Conservation (phyloP, 495 filamentous ascomycete species). For the Neurospora sp. region DNA sequence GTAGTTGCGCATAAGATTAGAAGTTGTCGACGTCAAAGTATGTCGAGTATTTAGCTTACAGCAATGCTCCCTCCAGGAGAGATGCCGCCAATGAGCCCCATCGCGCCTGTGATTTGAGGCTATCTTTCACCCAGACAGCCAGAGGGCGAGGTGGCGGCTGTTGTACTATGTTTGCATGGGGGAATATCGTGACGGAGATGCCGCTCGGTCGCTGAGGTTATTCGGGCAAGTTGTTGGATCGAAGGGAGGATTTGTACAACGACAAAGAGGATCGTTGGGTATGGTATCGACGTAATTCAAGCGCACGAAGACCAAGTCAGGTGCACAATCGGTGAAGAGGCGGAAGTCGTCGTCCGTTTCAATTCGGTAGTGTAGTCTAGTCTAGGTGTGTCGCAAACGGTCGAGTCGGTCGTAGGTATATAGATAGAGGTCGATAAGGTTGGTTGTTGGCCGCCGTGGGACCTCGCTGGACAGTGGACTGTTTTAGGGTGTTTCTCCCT, state of each 20-base stretch:
- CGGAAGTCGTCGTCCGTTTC: not conserved
- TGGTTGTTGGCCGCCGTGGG: not conserved
- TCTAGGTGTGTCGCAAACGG: not conserved
- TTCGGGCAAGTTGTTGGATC: not conserved
- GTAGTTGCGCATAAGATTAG: slow-evolving; percentile 11
- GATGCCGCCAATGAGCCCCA: slow-evolving; percentile 72
- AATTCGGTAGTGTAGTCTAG: not conserved
- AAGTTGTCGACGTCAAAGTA: not conserved
- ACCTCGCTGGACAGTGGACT: not conserved
- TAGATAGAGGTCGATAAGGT: not conserved
- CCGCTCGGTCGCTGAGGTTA: not conserved
- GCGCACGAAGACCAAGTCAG: not conserved
- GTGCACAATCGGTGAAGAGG: not conserved
- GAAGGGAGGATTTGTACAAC: not conserved
- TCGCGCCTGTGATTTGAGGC: slow-evolving; percentile 25
- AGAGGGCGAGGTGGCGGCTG: slow-evolving; percentile 8
- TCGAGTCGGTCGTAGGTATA: not conserved
- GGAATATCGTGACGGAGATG: not conserved
- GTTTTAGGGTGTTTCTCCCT: not conserved
- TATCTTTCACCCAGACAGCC: slow-evolving; percentile 17
- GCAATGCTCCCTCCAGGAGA: slow-evolving; percentile 81
- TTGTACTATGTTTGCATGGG: slow-evolving; percentile 18
- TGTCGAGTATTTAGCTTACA: slow-evolving; percentile 41
- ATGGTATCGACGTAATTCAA: not conserved
- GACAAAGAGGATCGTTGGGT: not conserved